Conservation (phyloP, 805 yeast species). For the Cyberlindnera maritima region DNA sequence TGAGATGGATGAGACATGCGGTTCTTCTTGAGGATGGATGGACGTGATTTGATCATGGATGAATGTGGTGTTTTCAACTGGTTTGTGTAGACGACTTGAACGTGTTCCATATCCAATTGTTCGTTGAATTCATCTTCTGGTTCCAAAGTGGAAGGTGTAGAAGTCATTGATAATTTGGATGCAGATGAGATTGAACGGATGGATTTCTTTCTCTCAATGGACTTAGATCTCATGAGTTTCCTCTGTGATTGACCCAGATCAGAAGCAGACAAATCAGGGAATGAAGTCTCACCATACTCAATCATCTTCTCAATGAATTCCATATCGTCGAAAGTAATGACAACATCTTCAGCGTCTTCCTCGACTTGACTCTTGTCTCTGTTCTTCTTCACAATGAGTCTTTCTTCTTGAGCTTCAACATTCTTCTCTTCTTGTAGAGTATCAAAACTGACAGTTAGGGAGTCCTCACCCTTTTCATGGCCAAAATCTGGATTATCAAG, state of each 20-base stretch:
- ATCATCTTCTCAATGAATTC: slow-evolving; percentile 38
- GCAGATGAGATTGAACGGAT: slow-evolving; percentile 29
- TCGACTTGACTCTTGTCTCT: slow-evolving; percentile 3
- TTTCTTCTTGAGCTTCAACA: neutral
- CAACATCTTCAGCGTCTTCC: slow-evolving; percentile 16
- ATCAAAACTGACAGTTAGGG: neutral
- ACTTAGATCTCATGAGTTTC: slow-evolving; percentile 33
- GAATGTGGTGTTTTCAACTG: slow-evolving; percentile 11
- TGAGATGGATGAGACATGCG: slow-evolving; percentile 1
- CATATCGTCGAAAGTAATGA: slow-evolving; percentile 30
- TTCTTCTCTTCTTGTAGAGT: neutral
- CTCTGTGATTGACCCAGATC: slow-evolving; percentile 31
- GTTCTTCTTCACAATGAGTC: slow-evolving; percentile 2
- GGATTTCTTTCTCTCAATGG: slow-evolving; percentile 35
- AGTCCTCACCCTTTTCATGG: neutral
- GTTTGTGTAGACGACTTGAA: slow-evolving; percentile 21
- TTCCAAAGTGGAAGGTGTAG: slow-evolving; percentile 3
- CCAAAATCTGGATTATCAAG: slow-evolving; percentile 21
- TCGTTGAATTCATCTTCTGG: neutral
- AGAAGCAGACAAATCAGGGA: slow-evolving; percentile 31
- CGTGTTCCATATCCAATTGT: neutral
- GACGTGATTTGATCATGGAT: neutral
- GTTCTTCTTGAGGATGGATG: slow-evolving; percentile 10
- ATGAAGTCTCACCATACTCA: slow-evolving; percentile 40
- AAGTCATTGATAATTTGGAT: slow-evolving; percentile 16